Evolutionary conservation across 2,329 filamentous ascomycete species (phyloP).

Genomic region (Mycosphaerelloides madeirae): DNA sequence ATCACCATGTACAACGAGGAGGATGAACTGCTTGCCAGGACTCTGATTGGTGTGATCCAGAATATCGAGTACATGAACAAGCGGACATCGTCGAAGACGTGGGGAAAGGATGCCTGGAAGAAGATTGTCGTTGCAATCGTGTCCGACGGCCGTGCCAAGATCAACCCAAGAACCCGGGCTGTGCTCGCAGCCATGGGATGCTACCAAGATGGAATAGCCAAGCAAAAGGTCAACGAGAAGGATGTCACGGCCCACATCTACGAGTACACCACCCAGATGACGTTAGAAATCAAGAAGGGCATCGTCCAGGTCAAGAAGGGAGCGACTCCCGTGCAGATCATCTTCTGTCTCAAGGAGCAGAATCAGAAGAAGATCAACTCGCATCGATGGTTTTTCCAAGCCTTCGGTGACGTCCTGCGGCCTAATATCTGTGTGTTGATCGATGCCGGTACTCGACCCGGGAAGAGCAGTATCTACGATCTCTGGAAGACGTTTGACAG

Average conservation of each 20-base stretch:
- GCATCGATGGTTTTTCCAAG: slow-evolving; percentile 98
- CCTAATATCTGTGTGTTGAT: slow-evolving; percentile 96
- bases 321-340: slow-evolving; percentile 85
- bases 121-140: slow-evolving; percentile 99
- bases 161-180: slow-evolving; percentile 85
- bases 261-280: slow-evolving; percentile 83
- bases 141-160: slow-evolving; percentile 93
- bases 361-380: slow-evolving; percentile 99
- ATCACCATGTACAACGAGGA: slow-evolving; percentile 99
- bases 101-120: slow-evolving; percentile 98
- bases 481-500: slow-evolving; percentile 98
- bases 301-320: slow-evolving; percentile 79
- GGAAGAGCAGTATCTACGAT: slow-evolving; percentile 91
- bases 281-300: slow-evolving; percentile 82
- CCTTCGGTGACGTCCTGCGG: slow-evolving; percentile 85
- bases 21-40: slow-evolving; percentile 89
- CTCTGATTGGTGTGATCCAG: slow-evolving; percentile 96
- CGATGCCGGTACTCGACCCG: slow-evolving; percentile 92
- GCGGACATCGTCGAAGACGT: slow-evolving; percentile 87
- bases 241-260: slow-evolving; percentile 97
- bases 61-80: slow-evolving; percentile 99
- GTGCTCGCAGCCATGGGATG: slow-evolving; percentile 90
- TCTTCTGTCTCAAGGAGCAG: slow-evolving; percentile 98
- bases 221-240: slow-evolving; percentile 94
- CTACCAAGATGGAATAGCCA: slow-evolving; percentile 97